These are phyloP conservation scores for Cyberlindnera mississippiensis DNA, from an alignment of 805 yeast species.

Conservation along the genomic window DNA sequence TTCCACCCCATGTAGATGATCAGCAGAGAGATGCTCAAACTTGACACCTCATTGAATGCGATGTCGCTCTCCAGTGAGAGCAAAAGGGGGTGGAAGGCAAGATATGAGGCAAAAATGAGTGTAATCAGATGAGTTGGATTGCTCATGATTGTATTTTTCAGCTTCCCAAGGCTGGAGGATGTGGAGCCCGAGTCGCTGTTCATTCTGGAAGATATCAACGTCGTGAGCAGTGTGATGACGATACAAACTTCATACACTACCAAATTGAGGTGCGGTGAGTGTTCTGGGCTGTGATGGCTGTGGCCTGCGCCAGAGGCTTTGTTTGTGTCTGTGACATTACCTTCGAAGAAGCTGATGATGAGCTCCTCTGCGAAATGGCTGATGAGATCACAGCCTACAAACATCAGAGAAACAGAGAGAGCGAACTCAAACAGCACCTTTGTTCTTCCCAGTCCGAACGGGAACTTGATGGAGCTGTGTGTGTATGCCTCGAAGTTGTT, in stretches of 20 bases:
- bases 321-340: conserved; percentile 7
- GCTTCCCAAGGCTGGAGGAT: not conserved
- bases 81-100: conserved; percentile 36
- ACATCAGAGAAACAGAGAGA: conserved; percentile 73
- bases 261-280: conserved; percentile 19
- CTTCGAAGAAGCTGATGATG: conserved; percentile 27
- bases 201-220: conserved; percentile 33
- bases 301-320: conserved; percentile 20
- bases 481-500: conserved; percentile 94
- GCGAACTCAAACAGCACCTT: conserved; percentile 90
- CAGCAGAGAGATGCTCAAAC: conserved; percentile 41
- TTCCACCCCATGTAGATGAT: conserved; percentile 49
- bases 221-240: conserved; percentile 24
- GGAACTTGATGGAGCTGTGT: conserved; percentile 73
- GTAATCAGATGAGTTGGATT: conserved; percentile 40
- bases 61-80: conserved; percentile 25
- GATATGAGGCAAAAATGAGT: conserved; percentile 37
- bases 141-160: conserved; percentile 21
- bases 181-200: not conserved
- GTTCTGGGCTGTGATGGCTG: conserved; percentile 26
- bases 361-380: conserved; percentile 85
- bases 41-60: conserved; percentile 40
- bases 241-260: conserved; percentile 30
- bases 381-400: conserved; percentile 85
- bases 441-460: conserved; percentile 90